Evolutionary conservation across 2,329 filamentous ascomycete species (phyloP).

Genomic region (Xylariomycetidae sp.): DNA sequence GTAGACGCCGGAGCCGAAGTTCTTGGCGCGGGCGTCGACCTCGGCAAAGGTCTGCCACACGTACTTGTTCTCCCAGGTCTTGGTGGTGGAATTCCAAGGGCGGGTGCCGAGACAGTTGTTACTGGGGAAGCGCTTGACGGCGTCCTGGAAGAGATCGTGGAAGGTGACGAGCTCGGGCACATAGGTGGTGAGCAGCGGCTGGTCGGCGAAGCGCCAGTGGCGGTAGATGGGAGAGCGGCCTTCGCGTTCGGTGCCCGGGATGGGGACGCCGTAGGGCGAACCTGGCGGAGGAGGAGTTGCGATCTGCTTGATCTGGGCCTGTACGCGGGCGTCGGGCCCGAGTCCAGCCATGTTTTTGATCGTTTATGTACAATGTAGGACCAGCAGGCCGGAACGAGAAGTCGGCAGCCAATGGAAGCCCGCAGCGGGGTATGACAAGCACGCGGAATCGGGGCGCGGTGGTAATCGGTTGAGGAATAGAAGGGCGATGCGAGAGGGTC

Average conservation of each 20-base stretch:
- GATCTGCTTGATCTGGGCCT: conserved; percentile 46
- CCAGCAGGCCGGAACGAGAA: no score
- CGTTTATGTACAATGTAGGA: no score
- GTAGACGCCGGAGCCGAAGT: conserved; percentile 79
- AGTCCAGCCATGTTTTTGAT: conserved; percentile 23
- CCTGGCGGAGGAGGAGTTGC: conserved; percentile 62
- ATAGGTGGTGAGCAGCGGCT: conserved; percentile 62
- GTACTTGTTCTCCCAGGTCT: conserved; percentile 68
- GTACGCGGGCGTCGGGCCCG: conserved; percentile 28
- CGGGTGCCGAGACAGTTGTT: conserved; percentile 73
- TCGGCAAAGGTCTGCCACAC: conserved; percentile 79
- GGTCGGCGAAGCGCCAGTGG: conserved; percentile 71
- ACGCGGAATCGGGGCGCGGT: no score
- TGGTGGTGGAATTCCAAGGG: conserved; percentile 67
- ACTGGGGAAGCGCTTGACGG: conserved; percentile 57
- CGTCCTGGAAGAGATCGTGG: conserved; percentile 74
- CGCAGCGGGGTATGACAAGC: no score
- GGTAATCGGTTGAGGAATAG: no score
- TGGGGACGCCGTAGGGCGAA: conserved; percentile 67
- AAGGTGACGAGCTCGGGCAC: conserved; percentile 66
- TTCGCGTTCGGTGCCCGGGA: conserved; percentile 68
- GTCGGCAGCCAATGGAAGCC: no score
- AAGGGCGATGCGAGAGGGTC: no score
- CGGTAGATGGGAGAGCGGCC: conserved; percentile 74
- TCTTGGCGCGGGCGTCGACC: conserved; percentile 70